Evolutionary conservation across 2,329 filamentous ascomycete genomes (phyloP), one percentile per base, ranked within the genome.

Genomic region (Trichoderma citrinoviride): DNA sequence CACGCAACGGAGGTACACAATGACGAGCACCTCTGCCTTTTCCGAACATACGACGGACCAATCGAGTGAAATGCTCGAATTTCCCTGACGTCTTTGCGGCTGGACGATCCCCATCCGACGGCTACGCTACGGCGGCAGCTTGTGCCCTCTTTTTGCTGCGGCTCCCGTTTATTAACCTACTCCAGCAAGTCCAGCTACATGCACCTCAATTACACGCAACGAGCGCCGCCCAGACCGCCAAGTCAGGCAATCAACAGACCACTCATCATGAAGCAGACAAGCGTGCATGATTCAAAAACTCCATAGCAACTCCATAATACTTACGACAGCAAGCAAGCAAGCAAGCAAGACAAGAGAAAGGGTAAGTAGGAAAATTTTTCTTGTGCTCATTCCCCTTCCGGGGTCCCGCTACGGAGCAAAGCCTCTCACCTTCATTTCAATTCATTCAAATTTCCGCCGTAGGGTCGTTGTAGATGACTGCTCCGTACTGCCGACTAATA

Each of bases 191-290:
- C 46, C 21, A 21, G n/a, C 43, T 15, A 44, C 27, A 40, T 29
- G n/a, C n/a, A n/a, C n/a, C n/a, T n/a, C n/a, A n/a, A n/a, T 40
- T 21, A 50, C 46, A 61, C 40, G 33, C 15, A 41, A 27, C 19
- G 10, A 49, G 21, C 47, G 33, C 46, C 21, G 27, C 47, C 33
- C 47, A 44, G 58, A 61, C 58, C 58, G 58, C 58, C 58, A 61
- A 12, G 52, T n/a, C 57, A 61, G 29, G 7, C 17, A 25, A 54
- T 43, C n/a, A 50, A 33, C 49, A 21, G 27, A 52, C 17, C n/a
- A 50, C 47, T 27, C 27, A 37, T 27, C 44, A 25, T 61, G 58
- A 52, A 25, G 37, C 58, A n/a, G n/a, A n/a, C n/a, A 53, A 19
- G 40, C 47, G n/a, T 25, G 40, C 40, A 7, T 41, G 19, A 23